Base-by-base conservation (phyloP, 2,329 filamentous ascomycete species). In the Scytalidium lignicola region DNA sequence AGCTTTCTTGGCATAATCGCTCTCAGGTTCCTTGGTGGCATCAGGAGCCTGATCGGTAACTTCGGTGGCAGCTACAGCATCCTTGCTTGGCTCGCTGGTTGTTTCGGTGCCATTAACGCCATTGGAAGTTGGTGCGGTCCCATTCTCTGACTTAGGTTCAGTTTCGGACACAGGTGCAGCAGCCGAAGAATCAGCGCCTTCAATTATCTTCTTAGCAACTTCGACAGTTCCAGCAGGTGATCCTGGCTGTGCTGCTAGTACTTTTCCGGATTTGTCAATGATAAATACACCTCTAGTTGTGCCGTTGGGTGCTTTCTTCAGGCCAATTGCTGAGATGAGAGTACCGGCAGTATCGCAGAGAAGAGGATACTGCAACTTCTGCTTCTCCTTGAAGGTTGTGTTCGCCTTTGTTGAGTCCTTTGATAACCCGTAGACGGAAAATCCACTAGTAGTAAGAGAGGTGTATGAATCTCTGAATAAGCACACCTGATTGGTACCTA, bases 401-500 rank as follows among this genome's bases (percentile, higher is more conserved):
- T 99, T 99, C 62, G 90, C 83, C 72, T 93, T 95, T 62, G 90
- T 83, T 43, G 84, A 87, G 73, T 97, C 93, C 59, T 81, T 81
- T 54, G 88, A 95, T 45, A 99, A 83, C 49, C 93, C 93, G 67
- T 89, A 97, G 71, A 99, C 90, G 64, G 84, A 78, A 52, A 95
- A 81, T 8, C 92, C 92, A 48, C 82, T 86, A 22, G 82, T 78
- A 10, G 86, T 92, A 48, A 97, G 78, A 45, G 84, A 74, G 43
- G 77, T 73, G 71, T 95, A 89, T 20, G 82, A 78, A 75, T 97
- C 91, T 63, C 93, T 86, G 79, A 99, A 97, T 58, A 92, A 76
- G 71, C 91, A 96, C 54, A 79, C 93, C 77, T 99, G 93, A 51
- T 78, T 93, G 49, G 90, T 97, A 77, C 92, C 91, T 96, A 54